Base-by-base conservation (phyloP, 768 basidiomycete species). In the Sarcomyxa edulis region DNA sequence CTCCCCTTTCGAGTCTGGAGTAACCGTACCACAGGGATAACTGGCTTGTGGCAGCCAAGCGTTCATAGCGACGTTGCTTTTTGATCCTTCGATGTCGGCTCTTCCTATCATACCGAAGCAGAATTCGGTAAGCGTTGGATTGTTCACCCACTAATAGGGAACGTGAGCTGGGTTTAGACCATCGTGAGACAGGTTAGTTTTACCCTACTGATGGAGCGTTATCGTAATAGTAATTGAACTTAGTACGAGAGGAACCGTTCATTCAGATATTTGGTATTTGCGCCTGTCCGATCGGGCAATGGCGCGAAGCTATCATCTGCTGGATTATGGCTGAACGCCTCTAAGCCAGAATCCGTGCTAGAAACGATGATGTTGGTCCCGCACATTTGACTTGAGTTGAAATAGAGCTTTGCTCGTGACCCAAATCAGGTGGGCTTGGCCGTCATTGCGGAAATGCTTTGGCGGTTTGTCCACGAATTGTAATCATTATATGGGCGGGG, bases 181-280 rank as follows among this genome's bases (percentile, higher is more conserved):
- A 71, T 81, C 73, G 75, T 81, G 78, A 80, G 80, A 82, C 77
- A 81, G 80, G 78, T 81, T 82, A 81, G 78, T 82, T 81, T 81
- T 82, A 81, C 78, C 76, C 78, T 82, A 78, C 76, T 81, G 76
- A 79, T 81, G 78, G 71, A 74, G 74, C 58, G 76, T 79, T 68
- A 65, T 78, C 72, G 69, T 71, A 74, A 81, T 69, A 75, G 77
- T 78, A 81, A 80, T 81, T 76, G 73, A 76, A 74, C 76, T 76
- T 78, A 81, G 79, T 81, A 81, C 75, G 72, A 80, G 78, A 81
- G 79, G 80, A 81, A 83, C 80, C 69, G 76, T 76, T 76, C 73
- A 78, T 82, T 80, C 79, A 75, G 76, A 80, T 78, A 81, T 74
- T 81, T 81, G 79, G 79, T 81, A 77, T 79, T 78, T 81, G 78